Evolutionary conservation across 148 eudicot genomes (phyloP).

Genomic region (Bassia scoparia): DNA sequence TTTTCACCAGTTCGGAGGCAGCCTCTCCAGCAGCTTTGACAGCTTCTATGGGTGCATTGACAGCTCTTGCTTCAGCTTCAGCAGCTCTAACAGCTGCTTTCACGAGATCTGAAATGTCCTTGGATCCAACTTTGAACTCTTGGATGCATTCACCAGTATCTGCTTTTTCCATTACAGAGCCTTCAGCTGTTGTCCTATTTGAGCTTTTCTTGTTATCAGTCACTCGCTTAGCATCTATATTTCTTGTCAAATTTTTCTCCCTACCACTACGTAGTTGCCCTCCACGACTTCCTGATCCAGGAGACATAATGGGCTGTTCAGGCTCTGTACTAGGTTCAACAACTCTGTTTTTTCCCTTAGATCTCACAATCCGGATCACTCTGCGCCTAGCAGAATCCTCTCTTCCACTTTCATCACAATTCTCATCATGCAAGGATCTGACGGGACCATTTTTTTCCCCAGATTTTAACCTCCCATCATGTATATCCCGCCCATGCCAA

Average conservation of each 20-base stretch:
- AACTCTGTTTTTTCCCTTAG: conserved; percentile 51
- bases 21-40: conserved; percentile 92
- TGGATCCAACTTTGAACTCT: conserved; percentile 74
- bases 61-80: conserved; percentile 95
- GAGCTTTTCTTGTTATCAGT: conserved; percentile 39
- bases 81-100: conserved; percentile 90
- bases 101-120: conserved; percentile 76
- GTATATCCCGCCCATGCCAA: conserved; percentile 47
- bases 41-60: conserved; percentile 79
- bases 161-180: conserved; percentile 45
- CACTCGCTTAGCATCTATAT: conserved; percentile 41
- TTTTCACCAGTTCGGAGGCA: conserved; percentile 95
- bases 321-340: conserved; percentile 47
- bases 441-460: conserved; percentile 44
- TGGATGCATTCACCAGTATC: conserved; percentile 74
- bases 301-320: conserved; percentile 57
- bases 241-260: conserved; percentile 45
- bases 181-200: conserved; percentile 37
- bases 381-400: conserved; percentile 59
- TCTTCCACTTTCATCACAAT: conserved; percentile 50
- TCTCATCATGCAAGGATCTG: conserved; percentile 51
- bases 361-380: conserved; percentile 36
- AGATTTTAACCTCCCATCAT: conserved; percentile 46
- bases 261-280: conserved; percentile 45
- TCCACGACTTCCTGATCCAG: conserved; percentile 62